Evolutionary conservation across 2,329 filamentous ascomycete genomes (phyloP).

Genomic region (Cryphonectria carpinicola): DNA sequence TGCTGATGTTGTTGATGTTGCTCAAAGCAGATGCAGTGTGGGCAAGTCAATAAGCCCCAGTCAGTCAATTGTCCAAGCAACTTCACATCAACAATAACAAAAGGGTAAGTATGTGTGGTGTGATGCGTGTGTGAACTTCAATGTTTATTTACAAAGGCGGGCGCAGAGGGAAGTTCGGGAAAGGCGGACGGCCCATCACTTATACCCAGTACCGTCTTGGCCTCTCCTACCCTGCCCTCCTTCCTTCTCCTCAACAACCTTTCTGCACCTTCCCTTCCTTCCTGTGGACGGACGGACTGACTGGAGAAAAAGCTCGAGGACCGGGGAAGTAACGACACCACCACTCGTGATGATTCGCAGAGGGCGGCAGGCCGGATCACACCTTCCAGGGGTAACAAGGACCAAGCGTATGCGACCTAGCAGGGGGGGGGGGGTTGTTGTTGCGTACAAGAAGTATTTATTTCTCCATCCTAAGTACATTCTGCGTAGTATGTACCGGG

Average conservation of each 20-base stretch:
- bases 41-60: background rate
- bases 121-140: background rate
- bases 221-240: background rate
- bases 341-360: background rate
- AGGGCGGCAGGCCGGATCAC: background rate
- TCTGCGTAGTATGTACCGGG: no score
- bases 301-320: background rate
- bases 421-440: background rate
- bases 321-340: background rate
- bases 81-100: background rate
- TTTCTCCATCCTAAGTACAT: no score
- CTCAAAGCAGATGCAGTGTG: background rate
- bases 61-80: background rate
- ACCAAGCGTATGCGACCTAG: background rate
- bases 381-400: slow-evolving; percentile 1
- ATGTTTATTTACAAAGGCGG: background rate
- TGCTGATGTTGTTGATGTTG: background rate
- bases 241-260: background rate
- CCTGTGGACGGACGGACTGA: background rate
- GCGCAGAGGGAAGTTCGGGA: background rate
- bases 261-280: background rate
- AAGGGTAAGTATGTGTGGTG: background rate
- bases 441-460: no score
- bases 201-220: background rate
- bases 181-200: background rate